phyloP scores from a whole-genome alignment of 495 filamentous ascomycete genomes.

The Trichoderma gamsii region DNA sequence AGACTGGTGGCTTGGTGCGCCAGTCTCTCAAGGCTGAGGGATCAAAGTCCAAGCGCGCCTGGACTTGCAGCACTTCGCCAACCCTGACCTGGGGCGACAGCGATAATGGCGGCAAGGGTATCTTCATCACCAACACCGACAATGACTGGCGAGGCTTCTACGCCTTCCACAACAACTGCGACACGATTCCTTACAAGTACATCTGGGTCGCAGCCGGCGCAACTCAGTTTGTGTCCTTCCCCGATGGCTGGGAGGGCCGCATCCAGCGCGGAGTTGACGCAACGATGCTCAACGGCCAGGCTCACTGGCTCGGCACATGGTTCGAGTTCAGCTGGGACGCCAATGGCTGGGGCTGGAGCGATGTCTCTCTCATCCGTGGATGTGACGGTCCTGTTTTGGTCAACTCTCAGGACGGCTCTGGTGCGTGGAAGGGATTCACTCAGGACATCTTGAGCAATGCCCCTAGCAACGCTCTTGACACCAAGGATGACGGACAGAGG shows the following conservation, averaged over 20 bases:
- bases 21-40: not conserved
- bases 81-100: constrained; percentile 21
- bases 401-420: constrained; percentile 19
- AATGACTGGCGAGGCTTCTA: constrained; percentile 22
- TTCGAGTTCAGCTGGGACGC: constrained; percentile 27
- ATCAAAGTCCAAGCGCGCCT: constrained; percentile 14
- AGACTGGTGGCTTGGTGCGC: not conserved
- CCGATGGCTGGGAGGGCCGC: constrained; percentile 23
- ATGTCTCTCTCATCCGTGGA: constrained; percentile 26
- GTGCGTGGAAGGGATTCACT: constrained; percentile 19
- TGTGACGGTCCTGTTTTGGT: constrained; percentile 24
- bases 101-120: constrained; percentile 20
- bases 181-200: constrained; percentile 24
- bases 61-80: constrained; percentile 11
- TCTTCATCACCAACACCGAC: constrained; percentile 22
- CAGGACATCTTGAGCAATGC: constrained; percentile 20
- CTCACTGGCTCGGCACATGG: constrained; percentile 25
- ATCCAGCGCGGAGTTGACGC: constrained; percentile 22
- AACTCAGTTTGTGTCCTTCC: constrained; percentile 22
- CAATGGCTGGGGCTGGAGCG: constrained; percentile 29
- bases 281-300: constrained; percentile 20
- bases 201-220: constrained; percentile 20
- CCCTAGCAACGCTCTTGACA: constrained; percentile 7
- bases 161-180: constrained; percentile 27
- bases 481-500: constrained; percentile 19